phyloP scores from a whole-genome alignment of 345 rosid genomes.

The Atalantia buxifolia region DNA sequence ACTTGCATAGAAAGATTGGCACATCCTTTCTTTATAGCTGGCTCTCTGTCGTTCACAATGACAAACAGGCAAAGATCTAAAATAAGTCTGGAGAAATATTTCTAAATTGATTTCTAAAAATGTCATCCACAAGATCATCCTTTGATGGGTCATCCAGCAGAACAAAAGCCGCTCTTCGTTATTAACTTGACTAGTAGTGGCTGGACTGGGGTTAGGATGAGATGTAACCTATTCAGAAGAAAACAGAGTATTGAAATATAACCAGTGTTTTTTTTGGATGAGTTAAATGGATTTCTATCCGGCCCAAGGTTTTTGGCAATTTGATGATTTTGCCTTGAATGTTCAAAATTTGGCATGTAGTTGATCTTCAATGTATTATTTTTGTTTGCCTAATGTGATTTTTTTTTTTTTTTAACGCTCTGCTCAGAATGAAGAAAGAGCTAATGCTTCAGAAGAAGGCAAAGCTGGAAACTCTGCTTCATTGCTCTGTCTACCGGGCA shows the following conservation, averaged over 20 bases:
- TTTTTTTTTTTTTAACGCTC: not conserved
- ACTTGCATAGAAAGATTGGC: not conserved
- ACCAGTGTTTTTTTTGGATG: not conserved
- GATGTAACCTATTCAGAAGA: not conserved
- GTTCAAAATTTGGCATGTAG: not conserved
- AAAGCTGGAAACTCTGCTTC: conserved; percentile 1
- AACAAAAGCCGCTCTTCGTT: not conserved
- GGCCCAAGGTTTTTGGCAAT: not conserved
- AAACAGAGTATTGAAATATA: not conserved
- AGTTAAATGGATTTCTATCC: not conserved
- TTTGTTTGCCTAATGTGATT: not conserved
- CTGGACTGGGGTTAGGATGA: not conserved
- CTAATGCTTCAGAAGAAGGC: not conserved
- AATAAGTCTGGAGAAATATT: too few species aligned
- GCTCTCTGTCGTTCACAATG: not conserved
- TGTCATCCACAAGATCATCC: too few species aligned
- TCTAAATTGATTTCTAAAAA: too few species aligned
- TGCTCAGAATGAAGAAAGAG: conserved; percentile 26
- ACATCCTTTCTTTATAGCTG: too few species aligned
- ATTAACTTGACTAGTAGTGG: not conserved
- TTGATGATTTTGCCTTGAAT: not conserved
- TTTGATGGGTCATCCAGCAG: not conserved
- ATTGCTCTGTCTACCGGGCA: not conserved
- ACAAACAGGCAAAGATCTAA: not conserved
- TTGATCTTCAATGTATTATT: not conserved